phyloP scores from a whole-genome alignment of 495 filamentous ascomycete species.

The Aspergillus hancockii region DNA sequence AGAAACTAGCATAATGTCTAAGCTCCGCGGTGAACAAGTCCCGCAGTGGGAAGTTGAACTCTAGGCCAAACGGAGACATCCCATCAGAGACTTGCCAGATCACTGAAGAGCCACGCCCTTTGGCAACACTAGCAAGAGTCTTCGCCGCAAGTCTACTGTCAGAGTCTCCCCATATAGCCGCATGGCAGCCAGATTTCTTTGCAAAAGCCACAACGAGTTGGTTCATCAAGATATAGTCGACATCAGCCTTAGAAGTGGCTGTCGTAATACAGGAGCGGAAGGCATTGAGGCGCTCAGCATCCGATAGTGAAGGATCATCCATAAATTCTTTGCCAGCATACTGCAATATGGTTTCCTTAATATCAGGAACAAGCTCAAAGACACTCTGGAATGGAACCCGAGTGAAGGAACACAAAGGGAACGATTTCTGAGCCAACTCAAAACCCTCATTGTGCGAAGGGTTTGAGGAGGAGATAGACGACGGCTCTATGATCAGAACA shows the following conservation, averaged over 20 bases:
- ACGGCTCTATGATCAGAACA: constrained; percentile 66
- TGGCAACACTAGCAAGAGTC: constrained; percentile 82
- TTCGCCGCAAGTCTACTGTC: constrained; percentile 87
- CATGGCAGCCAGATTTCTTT: constrained; percentile 56
- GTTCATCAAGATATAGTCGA: constrained; percentile 67
- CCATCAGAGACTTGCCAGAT: constrained; percentile 83
- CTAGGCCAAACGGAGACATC: constrained; percentile 56
- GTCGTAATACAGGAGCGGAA: constrained; percentile 64
- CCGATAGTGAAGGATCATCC: constrained; percentile 32
- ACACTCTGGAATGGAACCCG: constrained; percentile 58
- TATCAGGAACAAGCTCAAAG: constrained; percentile 44
- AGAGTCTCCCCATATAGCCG: constrained; percentile 79
- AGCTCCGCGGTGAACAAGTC: constrained; percentile 84
- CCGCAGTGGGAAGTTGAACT: constrained; percentile 71
- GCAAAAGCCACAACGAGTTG: constrained; percentile 69
- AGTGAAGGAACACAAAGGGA: constrained; percentile 60
- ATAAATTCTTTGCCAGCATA: constrained; percentile 28
- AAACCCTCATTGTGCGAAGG: constrained; percentile 32
- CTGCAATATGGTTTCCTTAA: constrained; percentile 29
- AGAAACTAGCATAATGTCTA: constrained; percentile 56
- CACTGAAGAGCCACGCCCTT: constrained; percentile 80
- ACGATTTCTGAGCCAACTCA: constrained; percentile 45
- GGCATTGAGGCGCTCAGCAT: constrained; percentile 47
- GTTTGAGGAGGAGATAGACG: constrained; percentile 34
- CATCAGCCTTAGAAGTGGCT: constrained; percentile 71